Base-by-base conservation (phyloP, 169 alveolate genomes). In the Cyclospora cayetanensis region DNA sequence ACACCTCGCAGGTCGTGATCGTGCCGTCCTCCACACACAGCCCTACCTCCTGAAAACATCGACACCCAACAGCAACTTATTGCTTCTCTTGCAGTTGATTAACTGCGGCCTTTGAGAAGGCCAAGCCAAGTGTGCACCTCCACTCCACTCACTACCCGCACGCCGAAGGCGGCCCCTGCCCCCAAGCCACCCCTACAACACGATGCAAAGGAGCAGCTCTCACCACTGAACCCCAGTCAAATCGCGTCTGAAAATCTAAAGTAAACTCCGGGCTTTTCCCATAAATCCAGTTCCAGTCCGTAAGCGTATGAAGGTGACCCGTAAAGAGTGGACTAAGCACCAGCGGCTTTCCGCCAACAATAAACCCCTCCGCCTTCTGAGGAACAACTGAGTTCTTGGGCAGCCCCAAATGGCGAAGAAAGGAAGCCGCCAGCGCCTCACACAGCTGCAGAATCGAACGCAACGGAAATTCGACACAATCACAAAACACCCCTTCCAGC, bases 201-300 rank as follows among this genome's bases (percentile, higher is more conserved):
- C n/a, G n/a, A n/a, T n/a, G n/a, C n/a, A n/a, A n/a, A n/a, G n/a
- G n/a, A n/a, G n/a, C n/a, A n/a, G n/a, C n/a, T 5, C 94, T 31
- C 68, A 90, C 94, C 41, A 96, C 31, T 9, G 94, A 60, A 29
- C 98, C 98, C 97, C 97, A 96, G 52, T 90, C 90, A 86, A 97
- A 96, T 68, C 96, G 95, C 29, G 89, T 94, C 41, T 96, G 97
- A 27, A 96, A 85, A 65, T 90, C 43, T 53, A 93, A 94, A 22
- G 96, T 89, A 68, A 97, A 97, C 15, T 93, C 41, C 52, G 98
- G 98, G 34, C 97, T 93, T 39, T 94, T 94, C 34, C 98, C 97
- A 88, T 93, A 96, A 3, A 93, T 60, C 98, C 98, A 97, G 20
- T 96, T 95, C 97, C 98, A 96, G 52, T 35, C 27, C 35, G 41